These are phyloP conservation scores for Crithidia expoeki DNA, from an alignment of 208 protist genomes.

Conservation along the genomic window DNA sequence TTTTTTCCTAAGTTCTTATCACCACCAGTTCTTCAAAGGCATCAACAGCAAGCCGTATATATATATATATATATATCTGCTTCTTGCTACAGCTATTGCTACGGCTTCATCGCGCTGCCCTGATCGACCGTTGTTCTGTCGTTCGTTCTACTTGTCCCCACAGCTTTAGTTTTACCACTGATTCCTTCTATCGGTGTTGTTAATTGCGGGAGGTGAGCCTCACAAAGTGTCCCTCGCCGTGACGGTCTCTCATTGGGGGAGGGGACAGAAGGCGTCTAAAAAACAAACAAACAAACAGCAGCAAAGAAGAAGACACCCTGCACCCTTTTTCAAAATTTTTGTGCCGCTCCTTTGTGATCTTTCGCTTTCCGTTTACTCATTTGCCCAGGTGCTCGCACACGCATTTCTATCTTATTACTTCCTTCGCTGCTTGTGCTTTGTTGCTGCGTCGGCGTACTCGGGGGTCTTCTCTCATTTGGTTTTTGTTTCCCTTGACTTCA, in stretches of 20 bases:
- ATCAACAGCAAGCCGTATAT: too few relatives aligned
- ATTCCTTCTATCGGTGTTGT: too few relatives aligned
- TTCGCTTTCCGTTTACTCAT: background rate
- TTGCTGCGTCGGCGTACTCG: background rate
- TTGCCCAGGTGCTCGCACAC: constrained; percentile 1
- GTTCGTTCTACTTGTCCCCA: too few relatives aligned
- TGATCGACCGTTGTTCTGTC: too few relatives aligned
- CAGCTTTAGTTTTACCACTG: too few relatives aligned
- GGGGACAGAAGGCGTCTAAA: background rate
- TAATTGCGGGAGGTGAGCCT: background rate
- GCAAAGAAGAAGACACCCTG: background rate
- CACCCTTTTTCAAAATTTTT: constrained; percentile 4
- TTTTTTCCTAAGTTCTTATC: too few relatives aligned
- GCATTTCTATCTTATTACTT: background rate
- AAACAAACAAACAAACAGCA: background rate
- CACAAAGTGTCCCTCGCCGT: background rate
- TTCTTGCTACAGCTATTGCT: too few relatives aligned
- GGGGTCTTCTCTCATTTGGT: background rate
- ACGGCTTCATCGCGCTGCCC: too few relatives aligned
- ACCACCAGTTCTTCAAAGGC: too few relatives aligned
- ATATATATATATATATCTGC: too few relatives aligned
- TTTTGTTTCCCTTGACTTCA: background rate
- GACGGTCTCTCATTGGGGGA: too few relatives aligned
- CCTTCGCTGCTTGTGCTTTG: background rate
- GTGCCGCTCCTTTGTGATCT: background rate